Percentiles rank a stretch among this genome's conserved stretches.
These are phyloP conservation scores for Yamadazyma phyllophila DNA, from an alignment of 805 yeast genomes.

Conservation along the genomic window DNA sequence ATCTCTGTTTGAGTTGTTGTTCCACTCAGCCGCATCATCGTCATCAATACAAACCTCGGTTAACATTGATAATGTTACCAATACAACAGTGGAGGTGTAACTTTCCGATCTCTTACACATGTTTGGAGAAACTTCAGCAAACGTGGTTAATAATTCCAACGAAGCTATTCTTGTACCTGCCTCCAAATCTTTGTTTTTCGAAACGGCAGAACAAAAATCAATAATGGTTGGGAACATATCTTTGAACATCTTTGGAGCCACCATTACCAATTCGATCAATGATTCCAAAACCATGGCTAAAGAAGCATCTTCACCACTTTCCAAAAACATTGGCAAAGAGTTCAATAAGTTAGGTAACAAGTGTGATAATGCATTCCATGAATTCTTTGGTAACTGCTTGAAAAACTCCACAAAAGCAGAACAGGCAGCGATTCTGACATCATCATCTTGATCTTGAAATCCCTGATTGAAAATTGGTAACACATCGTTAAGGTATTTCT, in stretches of 20 bases:
- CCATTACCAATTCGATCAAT: slow-evolving; percentile 82
- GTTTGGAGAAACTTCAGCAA: slow-evolving; percentile 88
- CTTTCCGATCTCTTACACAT: slow-evolving; percentile 84
- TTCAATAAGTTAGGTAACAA: slow-evolving; percentile 81
- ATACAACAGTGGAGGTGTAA: slow-evolving; percentile 70
- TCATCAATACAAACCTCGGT: slow-evolving; percentile 90
- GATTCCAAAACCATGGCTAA: slow-evolving; percentile 86
- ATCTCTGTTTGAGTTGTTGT: slow-evolving; percentile 78
- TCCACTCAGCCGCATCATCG: slow-evolving; percentile 82
- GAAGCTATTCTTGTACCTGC: slow-evolving; percentile 80
- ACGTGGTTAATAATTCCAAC: slow-evolving; percentile 83
- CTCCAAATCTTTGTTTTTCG: slow-evolving; percentile 78
- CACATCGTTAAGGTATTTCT: slow-evolving; percentile 51
- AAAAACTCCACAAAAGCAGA: slow-evolving; percentile 91
- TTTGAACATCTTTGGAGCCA: slow-evolving; percentile 92
- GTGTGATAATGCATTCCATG: slow-evolving; percentile 76
- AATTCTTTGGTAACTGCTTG: slow-evolving; percentile 70
- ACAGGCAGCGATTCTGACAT: slow-evolving; percentile 87
- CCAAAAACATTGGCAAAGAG: slow-evolving; percentile 81
- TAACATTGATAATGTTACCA: slow-evolving; percentile 76
- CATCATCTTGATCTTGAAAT: slow-evolving; percentile 74
- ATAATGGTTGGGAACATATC: slow-evolving; percentile 89
- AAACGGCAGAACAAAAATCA: slow-evolving; percentile 79
- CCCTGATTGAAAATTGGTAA: slow-evolving; percentile 76
- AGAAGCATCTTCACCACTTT: slow-evolving; percentile 74